Evolutionary conservation across 306 rosid species (phyloP).

Genomic region (Cucurbita pepo): DNA sequence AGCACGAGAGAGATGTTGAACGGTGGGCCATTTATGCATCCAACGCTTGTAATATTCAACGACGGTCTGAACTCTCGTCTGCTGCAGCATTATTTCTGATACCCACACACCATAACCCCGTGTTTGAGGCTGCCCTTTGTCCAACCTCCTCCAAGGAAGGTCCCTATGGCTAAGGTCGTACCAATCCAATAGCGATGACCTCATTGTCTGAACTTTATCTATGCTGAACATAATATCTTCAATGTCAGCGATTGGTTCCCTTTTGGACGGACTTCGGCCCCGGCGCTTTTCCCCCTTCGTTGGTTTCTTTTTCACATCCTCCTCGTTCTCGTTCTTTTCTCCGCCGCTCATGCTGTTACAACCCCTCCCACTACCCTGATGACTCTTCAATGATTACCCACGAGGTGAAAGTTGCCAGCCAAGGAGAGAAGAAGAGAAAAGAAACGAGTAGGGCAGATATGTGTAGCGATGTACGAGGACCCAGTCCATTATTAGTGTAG

Average conservation of each 20-base stretch:
- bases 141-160: conserved; percentile 63
- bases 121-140: conserved; percentile 16
- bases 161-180: conserved; percentile 54
- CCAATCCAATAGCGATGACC: conserved; percentile 51
- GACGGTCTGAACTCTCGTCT: conserved; percentile 83
- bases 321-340: not conserved
- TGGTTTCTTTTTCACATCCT: not conserved
- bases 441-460: not conserved
- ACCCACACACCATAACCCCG: conserved; percentile 85
- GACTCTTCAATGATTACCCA: not conserved
- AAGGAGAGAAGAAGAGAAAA: not conserved
- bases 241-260: conserved; percentile 26
- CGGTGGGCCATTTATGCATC: conserved; percentile 78
- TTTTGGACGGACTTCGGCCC: not conserved
- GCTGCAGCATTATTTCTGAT: conserved; percentile 83
- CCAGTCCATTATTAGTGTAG: not conserved
- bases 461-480: not conserved
- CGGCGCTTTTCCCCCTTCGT: not conserved
- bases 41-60: conserved; percentile 55
- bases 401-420: not conserved
- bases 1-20: conserved; percentile 54
- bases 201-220: conserved; percentile 27
- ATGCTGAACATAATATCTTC: conserved; percentile 43
- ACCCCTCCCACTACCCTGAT: not conserved
- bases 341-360: not conserved